Conservation (phyloP, 306 rosid species). For the Urtica urens region DNA sequence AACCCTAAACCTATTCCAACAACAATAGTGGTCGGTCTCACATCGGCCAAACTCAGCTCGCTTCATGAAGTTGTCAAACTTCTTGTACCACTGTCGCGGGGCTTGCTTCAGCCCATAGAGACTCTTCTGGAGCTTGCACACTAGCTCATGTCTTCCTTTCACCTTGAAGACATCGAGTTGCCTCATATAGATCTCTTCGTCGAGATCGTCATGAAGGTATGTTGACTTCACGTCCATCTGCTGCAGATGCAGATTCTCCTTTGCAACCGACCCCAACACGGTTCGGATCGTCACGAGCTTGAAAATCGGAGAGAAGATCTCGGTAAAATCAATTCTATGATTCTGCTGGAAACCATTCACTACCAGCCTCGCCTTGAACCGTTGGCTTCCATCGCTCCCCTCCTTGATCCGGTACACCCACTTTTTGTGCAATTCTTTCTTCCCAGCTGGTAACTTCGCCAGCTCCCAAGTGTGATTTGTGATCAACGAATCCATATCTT, state of each 20-base stretch:
- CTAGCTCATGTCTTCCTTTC: neutral
- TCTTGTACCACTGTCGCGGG: too few relatives aligned
- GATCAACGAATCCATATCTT: neutral
- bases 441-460: neutral
- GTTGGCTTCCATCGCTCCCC: too few relatives aligned
- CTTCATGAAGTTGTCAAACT: too few relatives aligned
- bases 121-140: too few relatives aligned
- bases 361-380: neutral
- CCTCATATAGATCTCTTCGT: neutral
- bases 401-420: too few relatives aligned
- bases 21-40: constrained; percentile 1
- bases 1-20: too few relatives aligned
- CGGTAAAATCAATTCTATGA: too few relatives aligned
- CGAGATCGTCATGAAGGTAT: neutral
- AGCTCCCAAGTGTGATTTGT: neutral
- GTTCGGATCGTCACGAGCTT: too few relatives aligned
- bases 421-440: neutral
- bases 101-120: too few relatives aligned
- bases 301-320: too few relatives aligned
- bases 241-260: neutral
- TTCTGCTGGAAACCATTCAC: neutral
- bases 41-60: neutral
- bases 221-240: too few relatives aligned
- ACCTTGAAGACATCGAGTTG: neutral
- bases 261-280: neutral